Evolutionary conservation across 23 red algal genomes (phyloP).

Genomic region (Gracilaria domingensis): DNA sequence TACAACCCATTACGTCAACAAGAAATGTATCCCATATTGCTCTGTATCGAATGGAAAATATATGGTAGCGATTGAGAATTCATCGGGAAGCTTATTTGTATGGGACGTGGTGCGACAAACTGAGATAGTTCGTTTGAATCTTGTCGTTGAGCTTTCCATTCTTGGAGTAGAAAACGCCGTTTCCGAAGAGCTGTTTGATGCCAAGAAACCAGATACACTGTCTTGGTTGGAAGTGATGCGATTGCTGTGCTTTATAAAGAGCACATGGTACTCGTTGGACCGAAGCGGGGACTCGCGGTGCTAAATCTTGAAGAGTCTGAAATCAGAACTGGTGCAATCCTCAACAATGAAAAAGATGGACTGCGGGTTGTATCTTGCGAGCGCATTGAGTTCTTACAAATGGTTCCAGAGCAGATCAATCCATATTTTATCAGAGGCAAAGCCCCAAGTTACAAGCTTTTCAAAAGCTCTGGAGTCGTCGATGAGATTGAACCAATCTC

Average conservation of each 20-base stretch:
- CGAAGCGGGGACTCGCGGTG: slow-evolving; percentile 51
- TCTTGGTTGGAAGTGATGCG: slow-evolving; percentile 69
- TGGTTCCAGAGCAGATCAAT: slow-evolving; percentile 63
- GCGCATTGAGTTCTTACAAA: slow-evolving; percentile 57
- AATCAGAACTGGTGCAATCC: slow-evolving; percentile 35
- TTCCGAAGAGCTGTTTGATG: slow-evolving; percentile 42
- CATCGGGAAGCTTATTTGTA: slow-evolving; percentile 45
- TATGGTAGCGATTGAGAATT: slow-evolving; percentile 38
- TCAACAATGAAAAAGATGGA: slow-evolving; percentile 60
- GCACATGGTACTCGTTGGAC: slow-evolving; percentile 70
- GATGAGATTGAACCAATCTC: slow-evolving; percentile 12
- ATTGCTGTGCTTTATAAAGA: slow-evolving; percentile 58
- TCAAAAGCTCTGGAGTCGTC: slow-evolving; percentile 36
- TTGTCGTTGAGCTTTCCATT: slow-evolving; percentile 46
- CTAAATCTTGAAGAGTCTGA: slow-evolving; percentile 37
- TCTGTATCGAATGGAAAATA: slow-evolving; percentile 42
- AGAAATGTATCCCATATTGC: slow-evolving; percentile 43
- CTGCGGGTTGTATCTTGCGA: slow-evolving; percentile 46
- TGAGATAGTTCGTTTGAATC: slow-evolving; percentile 57
- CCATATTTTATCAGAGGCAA: slow-evolving; percentile 47
- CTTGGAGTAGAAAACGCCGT: slow-evolving; percentile 42
- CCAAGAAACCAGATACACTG: slow-evolving; percentile 50
- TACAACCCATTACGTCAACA: background rate
- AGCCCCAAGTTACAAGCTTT: slow-evolving; percentile 57
- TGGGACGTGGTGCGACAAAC: background rate